Percentiles rank a stretch among this genome's conserved stretches.
Conservation (phyloP, 2,329 filamentous ascomycete genomes). For the Colletotrichum zoysiae region DNA sequence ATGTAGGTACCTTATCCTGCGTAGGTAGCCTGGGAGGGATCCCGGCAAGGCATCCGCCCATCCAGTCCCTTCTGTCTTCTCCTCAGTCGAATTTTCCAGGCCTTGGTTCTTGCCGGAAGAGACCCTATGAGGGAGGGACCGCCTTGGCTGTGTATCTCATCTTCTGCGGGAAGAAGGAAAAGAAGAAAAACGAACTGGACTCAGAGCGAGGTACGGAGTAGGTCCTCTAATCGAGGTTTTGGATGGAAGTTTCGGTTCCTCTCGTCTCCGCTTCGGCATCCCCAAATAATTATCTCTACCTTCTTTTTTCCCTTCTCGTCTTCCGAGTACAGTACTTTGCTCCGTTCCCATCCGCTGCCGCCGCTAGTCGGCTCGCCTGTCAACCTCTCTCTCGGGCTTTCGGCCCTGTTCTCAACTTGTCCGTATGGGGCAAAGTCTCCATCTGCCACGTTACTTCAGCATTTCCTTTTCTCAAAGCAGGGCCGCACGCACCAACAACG, state of each 20-base stretch:
- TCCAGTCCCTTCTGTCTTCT: not conserved
- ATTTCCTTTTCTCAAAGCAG: slow-evolving; percentile 37
- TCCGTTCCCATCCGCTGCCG: not conserved
- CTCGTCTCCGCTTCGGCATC: not conserved
- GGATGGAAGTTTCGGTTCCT: not conserved
- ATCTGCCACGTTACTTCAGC: slow-evolving; percentile 41
- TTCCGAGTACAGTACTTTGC: not conserved
- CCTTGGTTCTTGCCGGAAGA: slow-evolving; percentile 6
- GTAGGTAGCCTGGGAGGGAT: not conserved
- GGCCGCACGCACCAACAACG: slow-evolving; percentile 36
- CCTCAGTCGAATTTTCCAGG: slow-evolving; percentile 14
- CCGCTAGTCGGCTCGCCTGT: slow-evolving; percentile 18
- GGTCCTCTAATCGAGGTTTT: not conserved
- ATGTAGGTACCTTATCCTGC: too few species aligned
- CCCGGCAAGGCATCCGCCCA: slow-evolving; percentile 4
- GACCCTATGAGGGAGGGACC: too few species aligned
- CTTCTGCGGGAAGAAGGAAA: not conserved
- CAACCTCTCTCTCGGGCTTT: slow-evolving; percentile 36
- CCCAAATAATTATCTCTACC: not conserved
- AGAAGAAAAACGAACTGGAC: not conserved
- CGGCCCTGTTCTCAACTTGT: slow-evolving; percentile 28
- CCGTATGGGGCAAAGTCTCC: slow-evolving; percentile 39
- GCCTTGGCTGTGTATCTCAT: too few species aligned
- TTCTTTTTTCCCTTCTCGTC: not conserved
- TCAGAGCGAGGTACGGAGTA: not conserved